Percentiles rank a stretch among this genome's conserved stretches.
Evolutionary conservation across 371 early-diverging fungal species (phyloP).

Genomic region (Gilbertella persicaria): DNA sequence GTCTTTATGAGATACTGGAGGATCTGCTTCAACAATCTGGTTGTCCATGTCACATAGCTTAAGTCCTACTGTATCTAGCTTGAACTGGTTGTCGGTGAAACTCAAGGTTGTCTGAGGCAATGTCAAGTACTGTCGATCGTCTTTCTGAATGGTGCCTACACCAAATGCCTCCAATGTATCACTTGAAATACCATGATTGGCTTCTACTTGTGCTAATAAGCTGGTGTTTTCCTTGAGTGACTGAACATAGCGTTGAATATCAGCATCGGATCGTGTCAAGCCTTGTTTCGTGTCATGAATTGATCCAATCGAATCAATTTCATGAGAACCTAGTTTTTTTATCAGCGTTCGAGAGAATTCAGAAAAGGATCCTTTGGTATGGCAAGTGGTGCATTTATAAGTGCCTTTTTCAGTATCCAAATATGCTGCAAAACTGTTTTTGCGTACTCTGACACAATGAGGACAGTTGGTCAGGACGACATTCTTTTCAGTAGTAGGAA

Average conservation of each 20-base stretch:
- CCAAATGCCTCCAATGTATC: slow-evolving; percentile 25
- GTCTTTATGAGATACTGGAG: slow-evolving; percentile 21
- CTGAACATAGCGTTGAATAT: slow-evolving; percentile 26
- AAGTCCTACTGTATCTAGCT: slow-evolving; percentile 32
- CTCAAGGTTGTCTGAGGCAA: slow-evolving; percentile 44
- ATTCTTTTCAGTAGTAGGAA: slow-evolving; percentile 29
- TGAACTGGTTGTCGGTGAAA: slow-evolving; percentile 20
- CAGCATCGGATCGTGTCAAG: slow-evolving; percentile 26
- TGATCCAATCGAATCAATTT: no score
- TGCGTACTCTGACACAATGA: slow-evolving; percentile 41
- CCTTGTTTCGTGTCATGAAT: no score
- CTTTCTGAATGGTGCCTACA: slow-evolving; percentile 26
- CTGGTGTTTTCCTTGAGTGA: slow-evolving; percentile 16
- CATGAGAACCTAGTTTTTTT: not conserved
- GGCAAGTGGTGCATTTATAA: slow-evolving; percentile 39
- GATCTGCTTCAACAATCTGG: slow-evolving; percentile 25
- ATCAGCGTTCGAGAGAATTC: slow-evolving; percentile 13
- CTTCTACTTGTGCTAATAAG: slow-evolving; percentile 15
- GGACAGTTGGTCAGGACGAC: slow-evolving; percentile 44
- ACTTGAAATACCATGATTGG: slow-evolving; percentile 23
- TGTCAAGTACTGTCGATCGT: slow-evolving; percentile 31
- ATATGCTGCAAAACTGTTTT: slow-evolving; percentile 40
- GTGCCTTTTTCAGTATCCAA: slow-evolving; percentile 36
- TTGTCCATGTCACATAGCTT: slow-evolving; percentile 33
- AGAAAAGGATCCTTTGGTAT: slow-evolving; percentile 28